phyloP scores from a whole-genome alignment of 495 filamentous ascomycete species.

The Haplographium delicatum region DNA sequence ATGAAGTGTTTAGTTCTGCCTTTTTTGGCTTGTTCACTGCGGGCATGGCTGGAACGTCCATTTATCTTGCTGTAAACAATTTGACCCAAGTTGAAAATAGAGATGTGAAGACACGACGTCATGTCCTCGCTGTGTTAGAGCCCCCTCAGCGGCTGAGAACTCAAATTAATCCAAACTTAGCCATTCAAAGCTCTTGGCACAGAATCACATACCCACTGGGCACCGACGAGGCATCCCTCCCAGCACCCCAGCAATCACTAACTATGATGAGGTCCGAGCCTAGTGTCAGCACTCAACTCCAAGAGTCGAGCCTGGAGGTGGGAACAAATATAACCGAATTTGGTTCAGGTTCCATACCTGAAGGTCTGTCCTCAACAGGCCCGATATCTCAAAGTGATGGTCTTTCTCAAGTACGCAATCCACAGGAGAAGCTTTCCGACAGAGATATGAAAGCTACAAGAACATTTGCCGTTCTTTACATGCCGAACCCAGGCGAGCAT shows the following conservation, averaged over 20 bases:
- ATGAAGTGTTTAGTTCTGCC: slow-evolving; percentile 28
- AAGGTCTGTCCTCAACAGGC: not conserved
- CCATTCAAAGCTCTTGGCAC: not conserved
- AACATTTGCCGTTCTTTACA: slow-evolving; percentile 72
- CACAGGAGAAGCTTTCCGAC: not conserved
- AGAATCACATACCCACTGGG: slow-evolving; percentile 23
- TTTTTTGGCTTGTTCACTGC: slow-evolving; percentile 73
- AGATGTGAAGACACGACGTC: slow-evolving; percentile 52
- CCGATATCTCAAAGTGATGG: not conserved
- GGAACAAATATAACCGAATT: not conserved
- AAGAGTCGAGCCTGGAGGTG: not conserved
- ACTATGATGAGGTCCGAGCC: not conserved
- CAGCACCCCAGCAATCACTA: not conserved
- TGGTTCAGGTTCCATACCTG: no score
- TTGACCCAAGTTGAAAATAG: slow-evolving; percentile 80
- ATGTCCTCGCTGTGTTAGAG: slow-evolving; percentile 60
- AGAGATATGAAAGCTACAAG: slow-evolving; percentile 45
- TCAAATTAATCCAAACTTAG: not conserved
- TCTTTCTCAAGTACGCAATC: not conserved
- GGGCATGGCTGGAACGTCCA: slow-evolving; percentile 66
- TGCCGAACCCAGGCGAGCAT: slow-evolving; percentile 62
- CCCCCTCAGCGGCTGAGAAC: not conserved
- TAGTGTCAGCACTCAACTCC: not conserved
- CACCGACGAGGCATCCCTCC: not conserved
- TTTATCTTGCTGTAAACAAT: slow-evolving; percentile 64